phyloP scores from a whole-genome alignment of 164 flowering plant genomes.

The Stephania japonica region DNA sequence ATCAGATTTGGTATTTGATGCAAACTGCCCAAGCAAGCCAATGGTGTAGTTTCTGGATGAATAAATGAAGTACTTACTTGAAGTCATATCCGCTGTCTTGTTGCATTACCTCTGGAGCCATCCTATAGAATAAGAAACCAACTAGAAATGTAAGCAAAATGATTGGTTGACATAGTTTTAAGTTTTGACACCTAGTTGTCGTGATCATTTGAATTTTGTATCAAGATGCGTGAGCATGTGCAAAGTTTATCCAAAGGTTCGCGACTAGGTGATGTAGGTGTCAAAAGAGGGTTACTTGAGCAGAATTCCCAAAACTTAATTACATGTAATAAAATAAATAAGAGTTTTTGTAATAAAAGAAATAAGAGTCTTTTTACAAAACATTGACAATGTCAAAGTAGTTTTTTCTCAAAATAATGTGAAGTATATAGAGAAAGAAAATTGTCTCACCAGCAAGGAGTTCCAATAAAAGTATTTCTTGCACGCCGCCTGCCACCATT shows the following conservation, averaged over 20 bases:
- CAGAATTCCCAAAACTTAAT: background rate
- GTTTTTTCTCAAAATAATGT: too few relatives aligned
- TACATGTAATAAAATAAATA: background rate
- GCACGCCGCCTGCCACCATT: conserved; percentile 73
- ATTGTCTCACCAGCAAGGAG: conserved; percentile 76
- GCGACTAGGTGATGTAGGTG: too few relatives aligned
- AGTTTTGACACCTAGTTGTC: too few relatives aligned
- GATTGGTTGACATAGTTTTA: too few relatives aligned
- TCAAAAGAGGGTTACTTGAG: too few relatives aligned
- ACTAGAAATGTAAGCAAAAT: background rate
- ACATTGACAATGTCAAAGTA: background rate
- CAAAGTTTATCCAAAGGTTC: too few relatives aligned
- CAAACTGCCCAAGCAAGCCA: too few relatives aligned
- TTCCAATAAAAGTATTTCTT: conserved; percentile 87
- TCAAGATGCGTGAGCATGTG: too few relatives aligned
- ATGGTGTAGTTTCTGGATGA: too few relatives aligned
- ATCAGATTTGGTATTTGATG: background rate
- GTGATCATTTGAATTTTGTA: too few relatives aligned
- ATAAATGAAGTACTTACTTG: conserved; percentile 46
- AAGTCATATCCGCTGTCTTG: conserved; percentile 84
- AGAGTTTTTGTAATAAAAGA: background rate
- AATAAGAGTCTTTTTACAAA: background rate
- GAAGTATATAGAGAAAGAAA: background rate
- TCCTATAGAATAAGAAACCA: conserved; percentile 41
- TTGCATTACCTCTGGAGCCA: conserved; percentile 95